phyloP scores from a whole-genome alignment of 306 rosid species.

The Dryas alaskensis region DNA sequence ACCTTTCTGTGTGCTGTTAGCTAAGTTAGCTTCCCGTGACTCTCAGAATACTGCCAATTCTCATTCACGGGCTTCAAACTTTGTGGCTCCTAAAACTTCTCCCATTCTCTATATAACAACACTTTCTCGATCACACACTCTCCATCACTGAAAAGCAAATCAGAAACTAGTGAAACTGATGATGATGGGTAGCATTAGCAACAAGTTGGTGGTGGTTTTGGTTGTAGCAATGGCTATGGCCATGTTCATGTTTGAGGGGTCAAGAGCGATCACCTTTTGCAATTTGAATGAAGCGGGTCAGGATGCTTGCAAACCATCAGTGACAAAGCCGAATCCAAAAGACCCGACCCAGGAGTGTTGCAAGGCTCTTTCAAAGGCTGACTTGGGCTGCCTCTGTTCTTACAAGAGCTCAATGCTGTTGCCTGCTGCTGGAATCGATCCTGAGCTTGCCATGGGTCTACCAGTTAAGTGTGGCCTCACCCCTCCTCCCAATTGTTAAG shows the following conservation, averaged over 20 bases:
- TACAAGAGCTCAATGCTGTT: constrained; percentile 50
- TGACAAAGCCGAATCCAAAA: constrained; percentile 45
- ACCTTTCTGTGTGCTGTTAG: no score
- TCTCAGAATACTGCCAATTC: constrained; percentile 28
- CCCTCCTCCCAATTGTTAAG: constrained; percentile 47
- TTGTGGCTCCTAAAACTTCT: constrained; percentile 19
- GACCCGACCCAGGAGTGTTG: constrained; percentile 52
- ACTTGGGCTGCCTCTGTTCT: constrained; percentile 63
- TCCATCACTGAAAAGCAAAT: no score
- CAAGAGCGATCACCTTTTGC: constrained; percentile 36
- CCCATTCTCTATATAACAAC: background rate
- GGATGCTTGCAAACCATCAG: constrained; percentile 60
- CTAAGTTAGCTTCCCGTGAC: constrained; percentile 25
- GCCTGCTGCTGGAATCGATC: constrained; percentile 50
- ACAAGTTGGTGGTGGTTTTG: constrained; percentile 14
- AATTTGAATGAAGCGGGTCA: constrained; percentile 49
- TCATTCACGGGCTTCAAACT: constrained; percentile 35
- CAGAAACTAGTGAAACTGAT: no score
- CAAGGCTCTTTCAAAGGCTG: constrained; percentile 45
- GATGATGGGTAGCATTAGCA: constrained; percentile 9
- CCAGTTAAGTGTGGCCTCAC: constrained; percentile 63
- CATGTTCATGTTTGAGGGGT: constrained; percentile 18
- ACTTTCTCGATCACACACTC: no score
- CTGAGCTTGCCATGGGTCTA: constrained; percentile 55
- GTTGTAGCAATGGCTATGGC: background rate